Base-by-base conservation (phyloP, 192 early-diverging fungal species). In the Phlyctochytrium planicorne region DNA sequence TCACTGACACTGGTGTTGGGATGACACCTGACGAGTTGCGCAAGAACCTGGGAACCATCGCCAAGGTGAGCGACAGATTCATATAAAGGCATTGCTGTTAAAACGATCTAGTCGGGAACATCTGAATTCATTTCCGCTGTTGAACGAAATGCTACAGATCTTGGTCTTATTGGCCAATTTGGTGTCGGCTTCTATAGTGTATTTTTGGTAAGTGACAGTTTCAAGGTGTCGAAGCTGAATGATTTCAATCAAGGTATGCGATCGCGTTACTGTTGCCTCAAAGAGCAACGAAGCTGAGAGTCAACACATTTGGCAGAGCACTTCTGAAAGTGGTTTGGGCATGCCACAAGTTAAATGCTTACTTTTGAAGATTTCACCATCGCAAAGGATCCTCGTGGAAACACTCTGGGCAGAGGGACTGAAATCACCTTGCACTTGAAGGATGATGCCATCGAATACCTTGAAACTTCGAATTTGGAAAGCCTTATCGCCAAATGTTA, bases 141-240 rank as follows among this genome's bases (percentile, higher is more conserved):
- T 59, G 91, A 95, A 57, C 85, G 91, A 34, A 88, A 94, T 66
- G 84, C 85, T 59, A 69, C 62, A 33, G 53, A 71, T 59, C 32
- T 72, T 14, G 52, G 30, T 29, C 81, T 97, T 65, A 96, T 97
- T 65, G 97, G 97, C 50, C 94, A 99, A 80, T 99, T 99, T 78
- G 97, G 97, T 88, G 96, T 98, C 30, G 96, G 97, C 33, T 99
- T 99, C 81, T 99, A 99, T 84, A 96, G 94, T 31, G 94, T 92
- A 17, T 99, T 95, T 75, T 82, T 77, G 96, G 78, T n/a, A n/a
- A n/a, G n/a, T n/a, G n/a, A n/a, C n/a, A n/a, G n/a, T n/a, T n/a
- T n/a, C n/a, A n/a, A n/a, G n/a, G n/a, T n/a, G n/a, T n/a, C n/a
- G n/a, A n/a, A n/a, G n/a, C n/a, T n/a, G n/a, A n/a, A n/a, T n/a